Evolutionary conservation across 192 early-diverging fungal genomes (phyloP).

Genomic region (Coemansia reversa): DNA sequence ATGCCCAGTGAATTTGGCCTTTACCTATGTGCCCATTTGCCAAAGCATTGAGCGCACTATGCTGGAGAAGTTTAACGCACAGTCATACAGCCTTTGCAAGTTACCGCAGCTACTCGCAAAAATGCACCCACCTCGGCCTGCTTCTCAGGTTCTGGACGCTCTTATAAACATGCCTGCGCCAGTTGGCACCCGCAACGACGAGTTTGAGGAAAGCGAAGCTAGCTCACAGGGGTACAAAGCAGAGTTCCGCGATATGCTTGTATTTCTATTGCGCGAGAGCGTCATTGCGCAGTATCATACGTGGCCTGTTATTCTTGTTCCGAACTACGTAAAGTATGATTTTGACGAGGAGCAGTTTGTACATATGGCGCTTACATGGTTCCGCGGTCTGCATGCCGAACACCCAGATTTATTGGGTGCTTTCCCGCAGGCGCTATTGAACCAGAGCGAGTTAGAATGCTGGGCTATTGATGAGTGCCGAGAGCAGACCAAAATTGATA

Average conservation of each 20-base stretch:
- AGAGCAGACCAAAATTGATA: slow-evolving; percentile 26
- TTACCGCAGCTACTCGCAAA: slow-evolving; percentile 38
- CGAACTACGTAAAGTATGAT: slow-evolving; percentile 57
- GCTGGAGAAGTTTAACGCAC: slow-evolving; percentile 6
- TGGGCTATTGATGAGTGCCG: slow-evolving; percentile 31
- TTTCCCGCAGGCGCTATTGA: slow-evolving; percentile 41
- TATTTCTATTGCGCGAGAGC: slow-evolving; percentile 74
- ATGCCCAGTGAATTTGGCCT: slow-evolving; percentile 70
- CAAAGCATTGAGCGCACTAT: slow-evolving; percentile 10
- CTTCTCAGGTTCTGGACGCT: slow-evolving; percentile 28
- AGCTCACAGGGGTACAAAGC: slow-evolving; percentile 55
- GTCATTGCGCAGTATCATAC: slow-evolving; percentile 81
- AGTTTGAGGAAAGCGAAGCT: slow-evolving; percentile 6
- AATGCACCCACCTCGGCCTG: slow-evolving; percentile 46
- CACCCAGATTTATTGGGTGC: slow-evolving; percentile 48
- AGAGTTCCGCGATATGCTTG: slow-evolving; percentile 80
- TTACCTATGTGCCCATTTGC: slow-evolving; percentile 66
- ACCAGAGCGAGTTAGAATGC: slow-evolving; percentile 33
- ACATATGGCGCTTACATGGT: slow-evolving; percentile 39
- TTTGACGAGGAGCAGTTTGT: slow-evolving; percentile 49
- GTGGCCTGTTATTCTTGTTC: slow-evolving; percentile 66
- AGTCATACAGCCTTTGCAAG: slow-evolving; percentile 24
- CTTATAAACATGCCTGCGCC: slow-evolving; percentile 28
- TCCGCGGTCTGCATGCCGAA: slow-evolving; percentile 42
- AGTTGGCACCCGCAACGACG: slow-evolving; percentile 42